Evolutionary conservation across 1,284 basidiomycete species (phyloP).

Genomic region (Peniophora sp.): DNA sequence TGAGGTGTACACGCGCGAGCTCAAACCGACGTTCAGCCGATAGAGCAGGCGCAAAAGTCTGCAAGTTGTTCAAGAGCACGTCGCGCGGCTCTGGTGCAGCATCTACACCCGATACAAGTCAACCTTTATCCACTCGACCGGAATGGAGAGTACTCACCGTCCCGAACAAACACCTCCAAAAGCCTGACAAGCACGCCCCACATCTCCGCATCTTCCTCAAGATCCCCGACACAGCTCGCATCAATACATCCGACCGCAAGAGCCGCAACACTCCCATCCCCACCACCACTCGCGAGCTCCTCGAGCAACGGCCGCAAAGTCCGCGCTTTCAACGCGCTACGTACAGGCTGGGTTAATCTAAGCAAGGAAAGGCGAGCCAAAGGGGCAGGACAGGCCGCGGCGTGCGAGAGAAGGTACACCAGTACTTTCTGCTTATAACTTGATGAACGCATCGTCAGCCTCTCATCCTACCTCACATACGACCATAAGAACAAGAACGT

Average conservation of each 20-base stretch:
- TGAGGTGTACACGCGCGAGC: slow-evolving; percentile 49
- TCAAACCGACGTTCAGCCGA: slow-evolving; percentile 44
- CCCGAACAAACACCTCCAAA: slow-evolving; percentile 36
- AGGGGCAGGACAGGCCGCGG: slow-evolving; percentile 50
- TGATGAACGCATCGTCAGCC: slow-evolving; percentile 21
- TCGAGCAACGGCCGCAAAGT: slow-evolving; percentile 52
- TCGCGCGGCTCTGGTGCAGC: slow-evolving; percentile 22
- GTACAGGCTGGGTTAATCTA: slow-evolving; percentile 48
- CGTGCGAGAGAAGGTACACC: slow-evolving; percentile 81
- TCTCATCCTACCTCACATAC: background rate
- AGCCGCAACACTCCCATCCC: slow-evolving; percentile 11
- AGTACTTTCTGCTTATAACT: slow-evolving; percentile 71
- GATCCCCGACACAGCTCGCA: slow-evolving; percentile 28
- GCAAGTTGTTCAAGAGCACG: slow-evolving; percentile 35
- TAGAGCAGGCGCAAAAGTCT: slow-evolving; percentile 45
- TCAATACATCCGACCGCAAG: slow-evolving; percentile 55
- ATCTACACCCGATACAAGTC: slow-evolving; percentile 14
- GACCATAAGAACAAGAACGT: slow-evolving; percentile 15
- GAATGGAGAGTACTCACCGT: slow-evolving; percentile 26
- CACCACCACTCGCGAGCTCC: slow-evolving; percentile 25
- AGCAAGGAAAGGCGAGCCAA: slow-evolving; percentile 53
- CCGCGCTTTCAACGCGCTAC: slow-evolving; percentile 56
- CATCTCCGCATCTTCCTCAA: slow-evolving; percentile 36
- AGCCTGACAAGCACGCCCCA: slow-evolving; percentile 44
- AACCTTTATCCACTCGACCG: background rate